Base-by-base conservation (phyloP, 1,284 basidiomycete genomes). In the Trametes versicolor region DNA sequence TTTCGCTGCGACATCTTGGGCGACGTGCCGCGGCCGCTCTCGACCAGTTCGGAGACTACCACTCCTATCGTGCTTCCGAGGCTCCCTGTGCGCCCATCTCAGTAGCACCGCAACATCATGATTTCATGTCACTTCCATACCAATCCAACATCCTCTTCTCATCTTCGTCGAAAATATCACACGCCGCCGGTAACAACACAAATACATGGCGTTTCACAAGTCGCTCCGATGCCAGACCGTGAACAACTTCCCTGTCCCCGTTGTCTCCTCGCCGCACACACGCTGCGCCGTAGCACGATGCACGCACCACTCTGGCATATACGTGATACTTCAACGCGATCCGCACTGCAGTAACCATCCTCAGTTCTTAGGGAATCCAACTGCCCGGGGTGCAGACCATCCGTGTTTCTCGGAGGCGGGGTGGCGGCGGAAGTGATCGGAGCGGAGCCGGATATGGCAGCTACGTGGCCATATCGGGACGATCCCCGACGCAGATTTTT, bases 401-500 rank as follows among this genome's bases (percentile, higher is more conserved):
- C 50, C 50, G 50, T 21, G 50, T n/a, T 51, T 51, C 50, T 51
- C 50, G 50, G 50, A 51, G 29, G 19, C 50, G 50, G 50, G 19
- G 10, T 9, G 25, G 19, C 50, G 29, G 50, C 9, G 12, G 5
- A 19, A 13, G 25, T n/a, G 50, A 51, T 51, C 50, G 50, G 9
- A n/a, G n/a, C 9, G 50, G 19, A 15, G 50, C 29, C 41, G 6
- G 15, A 57, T 57, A 51, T 52, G 61, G 61, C 55, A 62, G 27
- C 13, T 27, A 9, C 32, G 15, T 52, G 17, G n/a, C 61, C 61
- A 62, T 57, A 57, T 62, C 48, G 37, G 55, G 61, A 32, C n/a
- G 17, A 19, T 23, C 45, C 32, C 32, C 43, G 49, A 25, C 32
- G 54, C 47, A 50, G 36, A 56, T 32, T n/a, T 56, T 57, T 50